Conservation (phyloP, 768 basidiomycete genomes). For the Lyophyllum atratum region DNA sequence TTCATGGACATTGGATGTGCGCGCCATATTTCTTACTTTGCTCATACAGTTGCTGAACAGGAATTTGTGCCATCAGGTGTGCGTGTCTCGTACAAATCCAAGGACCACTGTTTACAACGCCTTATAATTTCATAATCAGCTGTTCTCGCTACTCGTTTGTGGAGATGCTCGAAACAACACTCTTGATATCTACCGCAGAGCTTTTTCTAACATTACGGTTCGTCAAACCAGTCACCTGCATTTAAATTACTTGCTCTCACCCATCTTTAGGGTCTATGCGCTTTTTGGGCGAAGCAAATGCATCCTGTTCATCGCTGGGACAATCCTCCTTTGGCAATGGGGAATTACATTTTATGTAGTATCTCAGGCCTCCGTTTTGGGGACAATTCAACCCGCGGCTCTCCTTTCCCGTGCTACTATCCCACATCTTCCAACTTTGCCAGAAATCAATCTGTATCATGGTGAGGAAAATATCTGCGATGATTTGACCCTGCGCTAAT, state of each 20-base stretch:
- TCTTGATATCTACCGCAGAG: slow-evolving; percentile 4
- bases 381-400: background rate
- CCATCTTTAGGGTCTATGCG: slow-evolving; percentile 2
- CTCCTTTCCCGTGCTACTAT: background rate
- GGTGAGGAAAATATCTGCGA: background rate
- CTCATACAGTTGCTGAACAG: no score
- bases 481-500: background rate
- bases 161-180: background rate
- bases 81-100: background rate
- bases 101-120: background rate
- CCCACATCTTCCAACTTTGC: background rate
- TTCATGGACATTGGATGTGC: background rate
- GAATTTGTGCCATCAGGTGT: background rate
- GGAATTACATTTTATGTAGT: slow-evolving; percentile 4
- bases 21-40: background rate
- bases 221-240: background rate
- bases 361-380: slow-evolving; percentile 1
- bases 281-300: background rate
- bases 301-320: background rate
- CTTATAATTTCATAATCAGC: background rate
- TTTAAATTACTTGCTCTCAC: no score
- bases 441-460: background rate
- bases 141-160: slow-evolving; percentile 5
- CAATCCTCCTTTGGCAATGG: slow-evolving; percentile 5
- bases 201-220: slow-evolving; percentile 8